phyloP scores from a whole-genome alignment of 805 yeast species.

The Torulaspora maleeae region DNA sequence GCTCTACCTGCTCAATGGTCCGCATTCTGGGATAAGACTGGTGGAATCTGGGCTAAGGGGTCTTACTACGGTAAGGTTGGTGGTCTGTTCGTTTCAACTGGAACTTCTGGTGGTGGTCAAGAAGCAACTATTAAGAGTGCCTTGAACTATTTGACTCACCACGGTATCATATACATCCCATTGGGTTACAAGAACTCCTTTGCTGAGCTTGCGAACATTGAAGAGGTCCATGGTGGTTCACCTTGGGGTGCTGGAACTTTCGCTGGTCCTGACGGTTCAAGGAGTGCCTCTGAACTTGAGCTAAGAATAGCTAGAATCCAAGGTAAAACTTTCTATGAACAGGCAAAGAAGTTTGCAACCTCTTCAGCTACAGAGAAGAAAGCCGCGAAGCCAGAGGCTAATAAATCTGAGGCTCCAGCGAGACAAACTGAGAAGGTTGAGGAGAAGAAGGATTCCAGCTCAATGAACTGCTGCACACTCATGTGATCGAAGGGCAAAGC shows the following conservation, averaged over 20 bases:
- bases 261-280: slow-evolving; percentile 72
- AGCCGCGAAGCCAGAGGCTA: not conserved
- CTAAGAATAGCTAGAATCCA: slow-evolving; percentile 58
- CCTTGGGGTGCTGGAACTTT: slow-evolving; percentile 85
- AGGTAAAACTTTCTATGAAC: slow-evolving; percentile 59
- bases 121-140: slow-evolving; percentile 62
- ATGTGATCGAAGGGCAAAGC: slow-evolving; percentile 7
- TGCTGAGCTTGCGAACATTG: slow-evolving; percentile 50
- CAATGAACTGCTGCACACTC: slow-evolving; percentile 13
- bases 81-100: slow-evolving; percentile 67
- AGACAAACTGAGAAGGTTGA: slow-evolving; percentile 6
- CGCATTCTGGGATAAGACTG: slow-evolving; percentile 72
- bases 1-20: slow-evolving; percentile 71
- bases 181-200: slow-evolving; percentile 63
- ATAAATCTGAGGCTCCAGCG: slow-evolving; percentile 3
- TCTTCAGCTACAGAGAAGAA: slow-evolving; percentile 6
- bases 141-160: slow-evolving; percentile 61
- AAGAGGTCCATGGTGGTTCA: slow-evolving; percentile 74
- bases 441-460: slow-evolving; percentile 4
- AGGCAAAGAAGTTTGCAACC: slow-evolving; percentile 35
- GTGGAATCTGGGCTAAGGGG: slow-evolving; percentile 70
- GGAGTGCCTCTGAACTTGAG: slow-evolving; percentile 62
- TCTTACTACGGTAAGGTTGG: slow-evolving; percentile 67
- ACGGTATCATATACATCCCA: slow-evolving; percentile 73
- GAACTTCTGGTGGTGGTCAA: slow-evolving; percentile 74